Percentiles rank a stretch among this genome's conserved stretches.
Conservation (phyloP, 371 early-diverging fungal genomes). For the Mucor lusitanicus region DNA sequence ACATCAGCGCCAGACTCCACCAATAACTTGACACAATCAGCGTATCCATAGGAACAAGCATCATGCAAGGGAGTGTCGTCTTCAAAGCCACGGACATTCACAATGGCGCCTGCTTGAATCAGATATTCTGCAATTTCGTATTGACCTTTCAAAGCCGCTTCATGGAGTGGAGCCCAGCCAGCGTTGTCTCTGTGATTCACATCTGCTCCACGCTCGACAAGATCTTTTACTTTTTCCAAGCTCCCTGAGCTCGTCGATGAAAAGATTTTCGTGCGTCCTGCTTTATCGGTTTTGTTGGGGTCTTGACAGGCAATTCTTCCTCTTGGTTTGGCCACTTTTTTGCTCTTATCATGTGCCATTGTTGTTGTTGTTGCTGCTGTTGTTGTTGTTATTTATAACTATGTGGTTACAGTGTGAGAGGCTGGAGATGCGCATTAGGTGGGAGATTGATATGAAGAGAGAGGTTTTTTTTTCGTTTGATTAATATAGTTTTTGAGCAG, state of each 20-base stretch:
- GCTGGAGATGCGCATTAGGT: background rate
- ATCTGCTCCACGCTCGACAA: slow-evolving; percentile 49
- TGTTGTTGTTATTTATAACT: background rate
- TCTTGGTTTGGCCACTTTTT: slow-evolving; percentile 5
- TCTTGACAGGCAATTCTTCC: slow-evolving; percentile 33
- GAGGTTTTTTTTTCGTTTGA: slow-evolving; percentile 3
- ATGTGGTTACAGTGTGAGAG: background rate
- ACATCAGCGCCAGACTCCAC: slow-evolving; percentile 59
- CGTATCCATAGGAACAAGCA: slow-evolving; percentile 71
- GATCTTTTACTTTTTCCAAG: slow-evolving; percentile 43
- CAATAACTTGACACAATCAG: slow-evolving; percentile 58
- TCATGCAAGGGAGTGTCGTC: slow-evolving; percentile 80
- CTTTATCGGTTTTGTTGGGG: slow-evolving; percentile 53
- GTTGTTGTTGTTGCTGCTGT: background rate
- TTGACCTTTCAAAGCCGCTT: slow-evolving; percentile 63
- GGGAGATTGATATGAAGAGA: background rate
- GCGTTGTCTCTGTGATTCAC: slow-evolving; percentile 60
- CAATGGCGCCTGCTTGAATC: slow-evolving; percentile 51
- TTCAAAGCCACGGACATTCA: slow-evolving; percentile 61
- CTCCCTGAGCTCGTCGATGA: slow-evolving; percentile 45
- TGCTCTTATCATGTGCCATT: slow-evolving; percentile 18
- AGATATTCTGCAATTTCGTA: slow-evolving; percentile 56
- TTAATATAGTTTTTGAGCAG: background rate
- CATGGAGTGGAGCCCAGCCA: slow-evolving; percentile 68
- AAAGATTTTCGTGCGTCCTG: slow-evolving; percentile 57